Percentiles rank a stretch among this genome's conserved stretches.
phyloP scores from a whole-genome alignment of 169 alveolate species.

The Plasmodium cynomolgi region DNA sequence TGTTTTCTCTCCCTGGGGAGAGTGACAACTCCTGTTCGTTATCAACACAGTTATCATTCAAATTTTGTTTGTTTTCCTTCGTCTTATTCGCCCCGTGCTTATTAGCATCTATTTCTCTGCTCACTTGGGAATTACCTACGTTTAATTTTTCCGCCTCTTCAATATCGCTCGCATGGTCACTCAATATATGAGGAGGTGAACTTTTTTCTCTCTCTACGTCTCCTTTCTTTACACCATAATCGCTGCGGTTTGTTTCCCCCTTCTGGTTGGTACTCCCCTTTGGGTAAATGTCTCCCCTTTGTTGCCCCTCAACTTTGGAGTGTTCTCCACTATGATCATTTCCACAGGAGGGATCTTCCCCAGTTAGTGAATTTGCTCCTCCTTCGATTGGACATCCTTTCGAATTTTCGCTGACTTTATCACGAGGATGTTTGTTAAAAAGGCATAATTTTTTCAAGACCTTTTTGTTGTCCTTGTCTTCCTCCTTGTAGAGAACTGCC shows the following conservation, averaged over 20 bases:
- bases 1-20: not conserved
- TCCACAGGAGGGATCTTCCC: not conserved
- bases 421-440: not conserved
- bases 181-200: not conserved
- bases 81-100: not conserved
- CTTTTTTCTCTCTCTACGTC: not conserved
- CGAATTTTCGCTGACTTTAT: not conserved
- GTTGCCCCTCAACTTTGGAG: not conserved
- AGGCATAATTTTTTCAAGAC: not conserved
- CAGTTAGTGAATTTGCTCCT: not conserved
- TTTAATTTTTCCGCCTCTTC: not conserved
- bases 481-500: not conserved
- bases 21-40: not conserved
- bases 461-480: not conserved
- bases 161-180: not conserved
- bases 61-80: not conserved
- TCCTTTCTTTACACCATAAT: not conserved
- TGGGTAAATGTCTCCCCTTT: not conserved
- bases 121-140: not conserved
- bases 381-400: not conserved
- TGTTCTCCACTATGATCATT: not conserved
- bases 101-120: not conserved
- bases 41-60: not conserved
- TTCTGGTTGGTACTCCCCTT: not conserved
- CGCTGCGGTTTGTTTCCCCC: not conserved